Percentiles rank a stretch among this genome's conserved stretches.
Conservation (phyloP, 1,139 yeast genomes). For the Candida buenavistaensis region DNA sequence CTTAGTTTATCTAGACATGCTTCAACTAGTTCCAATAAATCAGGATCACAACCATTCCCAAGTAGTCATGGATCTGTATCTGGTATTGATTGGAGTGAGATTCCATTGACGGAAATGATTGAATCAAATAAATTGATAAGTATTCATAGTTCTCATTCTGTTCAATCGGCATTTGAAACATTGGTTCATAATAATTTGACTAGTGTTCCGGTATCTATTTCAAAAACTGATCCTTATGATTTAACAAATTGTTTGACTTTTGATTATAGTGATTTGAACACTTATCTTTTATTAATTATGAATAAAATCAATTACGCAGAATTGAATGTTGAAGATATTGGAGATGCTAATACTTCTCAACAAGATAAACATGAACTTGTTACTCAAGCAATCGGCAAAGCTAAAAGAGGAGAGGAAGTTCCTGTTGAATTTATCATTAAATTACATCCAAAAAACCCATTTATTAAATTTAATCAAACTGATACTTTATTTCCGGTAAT, state of each 20-base stretch:
- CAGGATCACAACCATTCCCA: constrained; percentile 14
- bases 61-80: constrained; percentile 9
- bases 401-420: constrained; percentile 67
- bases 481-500: constrained; percentile 73
- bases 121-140: constrained; percentile 76
- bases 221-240: constrained; percentile 18
- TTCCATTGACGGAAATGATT: constrained; percentile 69
- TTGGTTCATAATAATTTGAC: constrained; percentile 73
- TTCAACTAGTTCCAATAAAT: constrained; percentile 36
- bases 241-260: constrained; percentile 70
- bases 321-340: constrained; percentile 29
- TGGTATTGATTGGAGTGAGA: constrained; percentile 69
- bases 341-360: constrained; percentile 15
- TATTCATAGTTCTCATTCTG: constrained; percentile 62
- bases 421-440: constrained; percentile 79
- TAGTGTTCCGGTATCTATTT: constrained; percentile 71
- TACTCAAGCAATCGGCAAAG: constrained; percentile 41
- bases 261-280: constrained; percentile 88
- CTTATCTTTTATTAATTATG: constrained; percentile 74
- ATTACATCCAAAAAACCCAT: constrained; percentile 84
- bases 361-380: constrained; percentile 29
- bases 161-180: constrained; percentile 84
- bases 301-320: constrained; percentile 55
- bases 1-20: constrained; percentile 47
- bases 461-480: constrained; percentile 67